phyloP scores from a whole-genome alignment of 1,284 basidiomycete genomes.

The Anthracocystis setariae region DNA sequence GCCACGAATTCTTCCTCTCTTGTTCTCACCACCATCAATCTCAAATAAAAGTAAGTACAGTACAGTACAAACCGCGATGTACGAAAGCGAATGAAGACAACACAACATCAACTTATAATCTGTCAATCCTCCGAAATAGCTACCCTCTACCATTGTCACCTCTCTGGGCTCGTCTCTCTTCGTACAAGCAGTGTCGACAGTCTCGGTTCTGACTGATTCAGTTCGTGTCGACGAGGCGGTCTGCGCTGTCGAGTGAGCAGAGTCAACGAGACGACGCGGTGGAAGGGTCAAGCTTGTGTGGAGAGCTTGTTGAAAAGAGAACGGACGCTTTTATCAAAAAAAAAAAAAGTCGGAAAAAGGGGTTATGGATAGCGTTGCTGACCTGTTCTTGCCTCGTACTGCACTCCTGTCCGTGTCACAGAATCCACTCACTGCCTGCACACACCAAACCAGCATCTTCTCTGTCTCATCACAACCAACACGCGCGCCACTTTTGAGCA shows the following conservation, averaged over 20 bases:
- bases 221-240: constrained; percentile 2
- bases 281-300: neutral
- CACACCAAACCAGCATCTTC: too few species aligned
- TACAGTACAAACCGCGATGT: neutral
- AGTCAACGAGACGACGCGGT: neutral
- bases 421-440: too few species aligned
- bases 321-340: neutral
- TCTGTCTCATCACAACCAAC: too few species aligned
- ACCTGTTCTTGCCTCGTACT: neutral
- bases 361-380: too few species aligned
- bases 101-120: constrained; percentile 32
- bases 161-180: neutral
- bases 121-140: constrained; percentile 48
- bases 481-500: too few species aligned
- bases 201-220: constrained; percentile 12
- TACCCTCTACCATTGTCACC: neutral
- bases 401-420: too few species aligned
- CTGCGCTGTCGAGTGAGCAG: neutral
- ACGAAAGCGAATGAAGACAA: constrained; percentile 35
- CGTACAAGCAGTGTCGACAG: neutral
- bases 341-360: too few species aligned
- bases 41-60: constrained; percentile 14
- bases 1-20: neutral
- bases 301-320: constrained; percentile 3
- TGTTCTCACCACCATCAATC: neutral